Base-by-base conservation (phyloP, 768 basidiomycete genomes). In the Suillus luteus region DNA sequence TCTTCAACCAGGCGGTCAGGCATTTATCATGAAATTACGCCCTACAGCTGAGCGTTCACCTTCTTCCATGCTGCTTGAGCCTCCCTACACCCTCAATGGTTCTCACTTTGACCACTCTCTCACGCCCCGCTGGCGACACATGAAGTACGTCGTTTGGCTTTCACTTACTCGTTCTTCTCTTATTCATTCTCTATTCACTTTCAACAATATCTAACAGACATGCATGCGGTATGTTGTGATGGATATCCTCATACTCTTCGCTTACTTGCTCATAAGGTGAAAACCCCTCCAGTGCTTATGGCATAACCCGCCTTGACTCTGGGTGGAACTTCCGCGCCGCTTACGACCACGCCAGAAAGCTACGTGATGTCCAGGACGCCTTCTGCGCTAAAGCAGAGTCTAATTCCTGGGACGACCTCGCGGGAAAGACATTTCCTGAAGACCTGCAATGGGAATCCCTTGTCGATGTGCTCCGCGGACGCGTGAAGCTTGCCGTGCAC, bases 281-380 rank as follows among this genome's bases (percentile, higher is more conserved):
- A 65, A 78, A 78, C 61, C 75, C 75, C 5, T 72, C 71, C 9
- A 73, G 74, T 9, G 66, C 62, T 8, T 83, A 86, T 65, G 83
- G 84, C 24, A 66, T 73, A 31, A 83, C 77, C 41, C 85, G 93
- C 17, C 90, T 95, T 87, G 94, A 96, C 69, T 81, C 84, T 1
- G 82, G 86, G 66, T 95, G 90, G 88, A 81, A 87, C 10, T 84
- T 92, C 72, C 86, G 94, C 55, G 80, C 84, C n/a, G 93, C 93
- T 8, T 95, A 94, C 70, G 81, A 86, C 48, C 82, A 88, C 69
- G 95, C 93, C 1, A 82, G 84, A 40, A 84, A 86, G 66, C 74
- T 93, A 55, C 90, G 86, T 73, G 75, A 81, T 15, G 79, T 81
- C 35, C 95, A 95, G 71, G 91, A 95, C 67, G 80, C 73, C 3